A percentile compares a stretch with the other conserved stretches of the same genome.
Conservation (phyloP, 345 rosid genomes). For the Ceriops decandra region DNA sequence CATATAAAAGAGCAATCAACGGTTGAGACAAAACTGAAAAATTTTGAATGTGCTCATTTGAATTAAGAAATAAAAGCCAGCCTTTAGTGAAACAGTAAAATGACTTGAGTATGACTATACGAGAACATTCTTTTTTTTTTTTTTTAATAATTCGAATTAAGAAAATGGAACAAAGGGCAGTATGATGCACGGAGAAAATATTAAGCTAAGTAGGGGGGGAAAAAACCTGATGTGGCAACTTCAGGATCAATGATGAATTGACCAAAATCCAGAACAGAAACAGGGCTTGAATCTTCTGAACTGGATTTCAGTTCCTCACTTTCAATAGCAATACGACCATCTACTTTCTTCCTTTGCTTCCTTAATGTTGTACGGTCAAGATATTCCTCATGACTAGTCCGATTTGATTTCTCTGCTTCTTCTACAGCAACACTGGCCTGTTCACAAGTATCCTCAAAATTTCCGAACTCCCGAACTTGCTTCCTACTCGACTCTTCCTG, state of each 20-base stretch:
- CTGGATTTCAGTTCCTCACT: slow-evolving; percentile 40
- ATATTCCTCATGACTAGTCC: slow-evolving; percentile 2
- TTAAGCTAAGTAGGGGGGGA: neutral
- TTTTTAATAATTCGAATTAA: no score
- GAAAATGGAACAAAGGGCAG: no score
- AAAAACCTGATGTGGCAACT: slow-evolving; percentile 36
- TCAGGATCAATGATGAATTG: slow-evolving; percentile 37
- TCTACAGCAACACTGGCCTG: neutral
- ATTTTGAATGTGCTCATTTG: neutral
- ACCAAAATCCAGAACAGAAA: slow-evolving; percentile 79
- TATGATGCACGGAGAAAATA: neutral
- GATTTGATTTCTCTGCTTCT: slow-evolving; percentile 4
- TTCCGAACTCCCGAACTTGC: neutral
- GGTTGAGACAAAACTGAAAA: neutral
- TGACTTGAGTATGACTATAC: no score
- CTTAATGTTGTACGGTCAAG: neutral
- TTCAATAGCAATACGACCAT: neutral
- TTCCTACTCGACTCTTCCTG: slow-evolving; percentile 8
- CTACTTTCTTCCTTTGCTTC: slow-evolving; percentile 26
- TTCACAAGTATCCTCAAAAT: neutral
- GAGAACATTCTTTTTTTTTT: no score
- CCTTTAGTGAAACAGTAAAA: no score
- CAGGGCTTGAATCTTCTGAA: slow-evolving; percentile 72
- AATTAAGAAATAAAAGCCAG: neutral
- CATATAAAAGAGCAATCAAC: neutral